These are phyloP conservation scores for Takakia lepidozioides DNA, from an alignment of 225 moss, liverwort and hornwort genomes.

Conservation along the genomic window DNA sequence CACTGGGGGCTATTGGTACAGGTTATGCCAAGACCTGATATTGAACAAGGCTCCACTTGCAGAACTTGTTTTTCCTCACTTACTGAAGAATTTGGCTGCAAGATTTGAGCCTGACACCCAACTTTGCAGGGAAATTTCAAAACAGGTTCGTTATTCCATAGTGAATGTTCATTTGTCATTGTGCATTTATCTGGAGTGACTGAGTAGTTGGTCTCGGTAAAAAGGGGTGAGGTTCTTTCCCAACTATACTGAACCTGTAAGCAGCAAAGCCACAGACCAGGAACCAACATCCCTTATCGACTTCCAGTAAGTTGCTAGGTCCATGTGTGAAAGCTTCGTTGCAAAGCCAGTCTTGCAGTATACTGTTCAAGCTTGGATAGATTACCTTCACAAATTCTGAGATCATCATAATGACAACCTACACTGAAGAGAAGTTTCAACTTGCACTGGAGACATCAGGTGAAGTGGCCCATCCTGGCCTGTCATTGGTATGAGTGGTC, in stretches of 20 bases:
- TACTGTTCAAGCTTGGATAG: too few relatives aligned
- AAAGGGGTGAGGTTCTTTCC: not conserved
- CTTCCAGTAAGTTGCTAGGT: too few relatives aligned
- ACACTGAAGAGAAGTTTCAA: too few relatives aligned
- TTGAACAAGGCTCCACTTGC: slow-evolving; percentile 68
- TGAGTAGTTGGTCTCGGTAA: not conserved
- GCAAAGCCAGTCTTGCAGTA: too few relatives aligned
- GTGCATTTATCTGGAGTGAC: not conserved
- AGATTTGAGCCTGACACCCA: slow-evolving; percentile 43
- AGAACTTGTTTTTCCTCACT: slow-evolving; percentile 77
- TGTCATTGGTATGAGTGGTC: too few relatives aligned
- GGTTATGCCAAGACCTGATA: slow-evolving; percentile 78
- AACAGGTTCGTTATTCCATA: slow-evolving; percentile 33
- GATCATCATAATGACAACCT: too few relatives aligned
- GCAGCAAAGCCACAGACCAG: too few relatives aligned
- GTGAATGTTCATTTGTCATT: not conserved
- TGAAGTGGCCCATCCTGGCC: too few relatives aligned
- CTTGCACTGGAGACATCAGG: too few relatives aligned
- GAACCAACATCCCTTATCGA: too few relatives aligned
- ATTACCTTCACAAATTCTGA: too few relatives aligned
- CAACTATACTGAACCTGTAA: not conserved
- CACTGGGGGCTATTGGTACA: slow-evolving; percentile 9
- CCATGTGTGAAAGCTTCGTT: too few relatives aligned
- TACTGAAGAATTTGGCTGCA: slow-evolving; percentile 67
- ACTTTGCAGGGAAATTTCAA: slow-evolving; percentile 60